phyloP scores from a whole-genome alignment of 345 rosid species.

The Punica granatum region DNA sequence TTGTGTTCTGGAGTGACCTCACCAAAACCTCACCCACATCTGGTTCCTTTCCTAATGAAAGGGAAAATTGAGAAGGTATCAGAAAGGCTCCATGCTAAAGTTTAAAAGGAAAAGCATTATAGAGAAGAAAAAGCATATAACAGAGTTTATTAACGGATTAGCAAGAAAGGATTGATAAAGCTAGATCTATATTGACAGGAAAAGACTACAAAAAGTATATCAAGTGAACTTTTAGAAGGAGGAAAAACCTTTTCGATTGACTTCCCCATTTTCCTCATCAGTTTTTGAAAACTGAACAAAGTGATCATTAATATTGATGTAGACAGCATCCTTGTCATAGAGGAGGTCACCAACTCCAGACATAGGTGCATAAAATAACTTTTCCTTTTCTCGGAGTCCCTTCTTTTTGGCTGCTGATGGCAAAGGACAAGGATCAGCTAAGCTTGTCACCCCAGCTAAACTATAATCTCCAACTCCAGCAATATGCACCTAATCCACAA shows the following conservation, averaged over 20 bases:
- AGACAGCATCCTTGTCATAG: slow-evolving; percentile 97
- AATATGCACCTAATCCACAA: slow-evolving; percentile 63
- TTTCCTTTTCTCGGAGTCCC: slow-evolving; percentile 85
- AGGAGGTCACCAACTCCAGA: slow-evolving; percentile 92
- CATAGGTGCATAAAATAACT: slow-evolving; percentile 94
- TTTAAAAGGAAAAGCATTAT: neutral
- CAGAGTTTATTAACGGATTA: slow-evolving; percentile 1
- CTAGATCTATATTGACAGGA: neutral
- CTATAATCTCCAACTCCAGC: slow-evolving; percentile 96
- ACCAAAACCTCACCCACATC: slow-evolving; percentile 84
- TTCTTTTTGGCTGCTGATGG: slow-evolving; percentile 89
- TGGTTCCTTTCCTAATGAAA: slow-evolving; percentile 49
- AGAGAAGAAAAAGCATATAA: neutral
- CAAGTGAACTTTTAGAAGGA: neutral
- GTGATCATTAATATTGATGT: slow-evolving; percentile 85
- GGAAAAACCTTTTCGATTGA: slow-evolving; percentile 49
- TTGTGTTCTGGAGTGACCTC: slow-evolving; percentile 74
- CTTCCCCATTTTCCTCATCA: slow-evolving; percentile 47
- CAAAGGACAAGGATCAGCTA: slow-evolving; percentile 93
- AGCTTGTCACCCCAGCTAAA: slow-evolving; percentile 67
- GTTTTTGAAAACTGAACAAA: slow-evolving; percentile 78
- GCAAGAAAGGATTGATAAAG: neutral
- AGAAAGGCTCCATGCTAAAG: neutral
- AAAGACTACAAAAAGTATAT: neutral
- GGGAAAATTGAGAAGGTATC: neutral